Evolutionary conservation across 2,329 filamentous ascomycete species (phyloP).

Genomic region (Botrytis pseudocinerea): DNA sequence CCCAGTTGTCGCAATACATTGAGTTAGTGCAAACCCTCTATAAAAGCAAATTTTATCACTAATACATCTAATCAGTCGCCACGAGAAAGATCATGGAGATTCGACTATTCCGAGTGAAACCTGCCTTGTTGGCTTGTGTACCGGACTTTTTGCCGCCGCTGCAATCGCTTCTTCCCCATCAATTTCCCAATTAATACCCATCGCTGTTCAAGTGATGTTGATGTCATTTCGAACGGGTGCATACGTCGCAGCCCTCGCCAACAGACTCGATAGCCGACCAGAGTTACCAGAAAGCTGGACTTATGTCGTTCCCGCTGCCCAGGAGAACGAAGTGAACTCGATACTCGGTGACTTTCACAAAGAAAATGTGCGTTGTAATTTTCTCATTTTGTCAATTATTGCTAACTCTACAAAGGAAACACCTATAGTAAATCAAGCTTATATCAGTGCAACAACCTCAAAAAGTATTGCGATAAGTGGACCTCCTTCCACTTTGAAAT

Average conservation of each 20-base stretch:
- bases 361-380: constrained; percentile 47
- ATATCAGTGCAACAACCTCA: constrained; percentile 20
- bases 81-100: constrained; percentile 23
- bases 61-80: constrained; percentile 8
- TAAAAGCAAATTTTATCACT: not conserved
- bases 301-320: constrained; percentile 60
- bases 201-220: constrained; percentile 21
- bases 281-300: constrained; percentile 64
- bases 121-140: constrained; percentile 24
- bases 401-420: constrained; percentile 31
- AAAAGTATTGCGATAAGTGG: constrained; percentile 24
- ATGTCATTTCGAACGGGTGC: constrained; percentile 21
- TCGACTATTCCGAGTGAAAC: constrained; percentile 14
- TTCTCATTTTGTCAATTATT: not conserved
- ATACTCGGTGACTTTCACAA: constrained; percentile 59
- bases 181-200: constrained; percentile 21
- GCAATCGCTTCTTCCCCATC: constrained; percentile 23
- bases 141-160: constrained; percentile 22
- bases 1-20: constrained; percentile 69
- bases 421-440: constrained; percentile 48
- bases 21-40: constrained; percentile 50
- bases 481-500: constrained; percentile 18
- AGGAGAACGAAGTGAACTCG: constrained; percentile 51
- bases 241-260: constrained; percentile 26
- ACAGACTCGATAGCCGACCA: constrained; percentile 34